A percentile compares a stretch with the other conserved stretches of the same genome.
Evolutionary conservation across 208 protist genomes (phyloP).

Genomic region (Wallacemonas sp.): DNA sequence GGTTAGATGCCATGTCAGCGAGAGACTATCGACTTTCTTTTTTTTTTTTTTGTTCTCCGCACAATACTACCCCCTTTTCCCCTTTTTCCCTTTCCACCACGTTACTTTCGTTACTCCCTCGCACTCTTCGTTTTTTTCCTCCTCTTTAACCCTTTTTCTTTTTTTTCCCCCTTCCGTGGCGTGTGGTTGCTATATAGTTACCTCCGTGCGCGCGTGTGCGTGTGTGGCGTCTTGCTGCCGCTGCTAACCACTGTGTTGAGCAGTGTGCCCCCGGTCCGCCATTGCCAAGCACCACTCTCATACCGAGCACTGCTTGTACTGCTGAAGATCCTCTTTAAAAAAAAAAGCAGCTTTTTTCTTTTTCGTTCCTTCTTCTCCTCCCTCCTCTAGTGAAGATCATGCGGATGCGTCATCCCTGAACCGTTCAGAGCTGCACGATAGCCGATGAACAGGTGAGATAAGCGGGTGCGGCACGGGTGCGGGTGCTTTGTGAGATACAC

Average conservation of each 20-base stretch:
- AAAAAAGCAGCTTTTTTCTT: constrained; percentile 15
- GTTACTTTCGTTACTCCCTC: neutral
- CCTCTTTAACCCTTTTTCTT: neutral
- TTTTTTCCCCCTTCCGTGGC: neutral
- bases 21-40: no score
- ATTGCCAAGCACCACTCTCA: no score
- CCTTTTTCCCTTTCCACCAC: neutral
- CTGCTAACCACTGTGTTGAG: no score
- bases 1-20: no score
- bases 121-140: neutral
- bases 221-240: no score
- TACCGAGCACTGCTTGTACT: no score
- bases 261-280: no score
- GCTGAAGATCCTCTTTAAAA: neutral
- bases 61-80: neutral
- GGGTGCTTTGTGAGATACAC: no score
- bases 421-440: neutral
- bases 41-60: neutral
- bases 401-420: neutral
- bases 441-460: neutral
- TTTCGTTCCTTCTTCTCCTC: no score
- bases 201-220: no score
- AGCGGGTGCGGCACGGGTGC: no score
- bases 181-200: no score
- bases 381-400: neutral